Conservation (phyloP, 2,329 filamentous ascomycete genomes). For the Colletotrichum incanum region DNA sequence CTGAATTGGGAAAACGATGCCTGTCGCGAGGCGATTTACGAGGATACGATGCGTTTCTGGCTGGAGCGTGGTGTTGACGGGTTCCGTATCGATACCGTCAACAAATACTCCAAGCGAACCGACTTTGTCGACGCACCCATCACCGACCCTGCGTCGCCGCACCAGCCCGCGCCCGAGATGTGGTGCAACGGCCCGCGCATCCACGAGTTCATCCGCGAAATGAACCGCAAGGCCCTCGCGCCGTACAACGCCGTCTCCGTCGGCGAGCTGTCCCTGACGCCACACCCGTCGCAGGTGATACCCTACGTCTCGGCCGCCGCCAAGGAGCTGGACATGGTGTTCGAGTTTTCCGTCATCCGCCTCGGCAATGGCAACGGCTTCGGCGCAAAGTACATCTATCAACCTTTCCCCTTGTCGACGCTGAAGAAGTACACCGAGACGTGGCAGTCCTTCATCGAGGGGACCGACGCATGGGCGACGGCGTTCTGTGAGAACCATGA, state of each 20-base stretch:
- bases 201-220: conserved; percentile 74
- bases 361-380: conserved; percentile 65
- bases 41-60: conserved; percentile 80
- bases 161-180: conserved; percentile 63
- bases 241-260: conserved; percentile 74
- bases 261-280: conserved; percentile 73
- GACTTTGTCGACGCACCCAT: conserved; percentile 69
- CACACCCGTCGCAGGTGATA: conserved; percentile 65
- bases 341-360: conserved; percentile 72
- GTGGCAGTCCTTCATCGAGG: conserved; percentile 66
- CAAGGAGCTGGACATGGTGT: conserved; percentile 74
- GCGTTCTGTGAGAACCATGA: conserved; percentile 78
- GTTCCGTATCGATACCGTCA: conserved; percentile 79
- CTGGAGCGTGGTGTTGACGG: conserved; percentile 77
- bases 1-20: conserved; percentile 82
- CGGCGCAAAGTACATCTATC: conserved; percentile 65
- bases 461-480: conserved; percentile 70
- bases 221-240: conserved; percentile 66
- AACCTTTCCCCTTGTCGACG: conserved; percentile 61
- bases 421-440: conserved; percentile 61
- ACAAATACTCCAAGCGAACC: conserved; percentile 75
- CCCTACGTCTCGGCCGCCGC: conserved; percentile 69
- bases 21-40: conserved; percentile 77
- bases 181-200: conserved; percentile 76
- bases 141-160: conserved; percentile 54